phyloP scores from a whole-genome alignment of 139 green algal species.

The Bryopsis sp. region DNA sequence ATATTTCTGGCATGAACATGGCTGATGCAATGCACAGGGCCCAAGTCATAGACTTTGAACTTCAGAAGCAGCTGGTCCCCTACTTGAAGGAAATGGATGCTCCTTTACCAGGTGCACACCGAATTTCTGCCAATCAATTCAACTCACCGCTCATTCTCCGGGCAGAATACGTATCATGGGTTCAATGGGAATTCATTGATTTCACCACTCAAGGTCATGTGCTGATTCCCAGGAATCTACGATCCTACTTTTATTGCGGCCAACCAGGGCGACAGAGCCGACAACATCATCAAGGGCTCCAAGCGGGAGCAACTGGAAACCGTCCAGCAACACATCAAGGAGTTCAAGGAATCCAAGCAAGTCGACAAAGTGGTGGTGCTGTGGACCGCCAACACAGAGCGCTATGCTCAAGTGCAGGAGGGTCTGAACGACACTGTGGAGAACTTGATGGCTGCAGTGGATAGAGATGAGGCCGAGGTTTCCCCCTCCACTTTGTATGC shows the following conservation, averaged over 20 bases:
- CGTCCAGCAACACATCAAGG: slow-evolving; percentile 80
- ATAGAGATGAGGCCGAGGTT: slow-evolving; percentile 81
- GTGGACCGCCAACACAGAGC: slow-evolving; percentile 99
- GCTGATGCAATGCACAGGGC: slow-evolving; percentile 89
- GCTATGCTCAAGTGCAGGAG: slow-evolving; percentile 77
- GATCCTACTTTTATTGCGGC: slow-evolving; percentile 94
- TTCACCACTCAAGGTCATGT: no score
- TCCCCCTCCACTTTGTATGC: slow-evolving; percentile 92
- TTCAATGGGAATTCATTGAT: no score
- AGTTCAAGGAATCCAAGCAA: slow-evolving; percentile 61
- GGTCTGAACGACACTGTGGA: slow-evolving; percentile 94
- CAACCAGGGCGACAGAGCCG: slow-evolving; percentile 88
- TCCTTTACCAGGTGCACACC: slow-evolving; percentile 72
- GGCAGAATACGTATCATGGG: no score
- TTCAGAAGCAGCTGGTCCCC: slow-evolving; percentile 92
- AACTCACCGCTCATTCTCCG: no score
- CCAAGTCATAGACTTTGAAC: slow-evolving; percentile 89
- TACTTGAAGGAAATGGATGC: slow-evolving; percentile 87
- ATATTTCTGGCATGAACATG: slow-evolving; percentile 90
- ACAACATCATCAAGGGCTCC: slow-evolving; percentile 91
- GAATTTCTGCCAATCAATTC: no score
- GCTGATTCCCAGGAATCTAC: slow-evolving; percentile 70
- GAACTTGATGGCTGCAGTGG: slow-evolving; percentile 82
- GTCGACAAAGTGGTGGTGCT: slow-evolving; percentile 86
- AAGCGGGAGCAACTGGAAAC: slow-evolving; percentile 78